Percentiles rank a stretch among this genome's conserved stretches.
Conservation (phyloP, 2,329 filamentous ascomycete species). For the Trichothecium sympodiale region DNA sequence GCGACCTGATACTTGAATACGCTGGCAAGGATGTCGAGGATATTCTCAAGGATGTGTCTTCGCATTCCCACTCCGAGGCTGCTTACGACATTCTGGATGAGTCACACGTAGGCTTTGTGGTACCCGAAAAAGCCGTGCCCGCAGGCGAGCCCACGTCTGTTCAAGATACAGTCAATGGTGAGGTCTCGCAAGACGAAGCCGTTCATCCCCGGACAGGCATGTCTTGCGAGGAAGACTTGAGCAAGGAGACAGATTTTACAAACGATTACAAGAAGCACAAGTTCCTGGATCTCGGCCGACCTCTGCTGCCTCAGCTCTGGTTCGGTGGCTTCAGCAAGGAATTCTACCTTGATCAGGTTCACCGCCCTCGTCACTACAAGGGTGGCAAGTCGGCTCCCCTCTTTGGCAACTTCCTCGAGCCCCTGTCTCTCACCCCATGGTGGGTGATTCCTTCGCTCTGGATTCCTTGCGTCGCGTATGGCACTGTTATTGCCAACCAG, state of each 20-base stretch:
- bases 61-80: slow-evolving; percentile 77
- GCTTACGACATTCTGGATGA: slow-evolving; percentile 96
- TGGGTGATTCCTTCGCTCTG: slow-evolving; percentile 78
- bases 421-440: slow-evolving; percentile 91
- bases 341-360: slow-evolving; percentile 96
- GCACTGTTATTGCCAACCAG: slow-evolving; percentile 51
- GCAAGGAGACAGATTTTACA: slow-evolving; percentile 66
- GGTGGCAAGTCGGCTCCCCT: slow-evolving; percentile 85
- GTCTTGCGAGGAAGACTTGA: slow-evolving; percentile 79
- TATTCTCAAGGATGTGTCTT: slow-evolving; percentile 73
- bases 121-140: slow-evolving; percentile 41
- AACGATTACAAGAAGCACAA: slow-evolving; percentile 82
- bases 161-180: neutral
- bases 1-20: slow-evolving; percentile 79
- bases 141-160: neutral
- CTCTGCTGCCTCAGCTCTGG: slow-evolving; percentile 83
- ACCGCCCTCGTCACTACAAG: slow-evolving; percentile 90
- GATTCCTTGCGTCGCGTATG: slow-evolving; percentile 71
- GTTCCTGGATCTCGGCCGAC: slow-evolving; percentile 80
- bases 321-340: slow-evolving; percentile 77
- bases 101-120: slow-evolving; percentile 70
- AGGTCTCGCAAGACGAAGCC: slow-evolving; percentile 9
- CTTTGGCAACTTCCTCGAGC: slow-evolving; percentile 98
- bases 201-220: slow-evolving; percentile 67
- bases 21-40: slow-evolving; percentile 75